These are phyloP conservation scores for Ustilago curta DNA, from an alignment of 1,284 basidiomycete species.

Conservation along the genomic window DNA sequence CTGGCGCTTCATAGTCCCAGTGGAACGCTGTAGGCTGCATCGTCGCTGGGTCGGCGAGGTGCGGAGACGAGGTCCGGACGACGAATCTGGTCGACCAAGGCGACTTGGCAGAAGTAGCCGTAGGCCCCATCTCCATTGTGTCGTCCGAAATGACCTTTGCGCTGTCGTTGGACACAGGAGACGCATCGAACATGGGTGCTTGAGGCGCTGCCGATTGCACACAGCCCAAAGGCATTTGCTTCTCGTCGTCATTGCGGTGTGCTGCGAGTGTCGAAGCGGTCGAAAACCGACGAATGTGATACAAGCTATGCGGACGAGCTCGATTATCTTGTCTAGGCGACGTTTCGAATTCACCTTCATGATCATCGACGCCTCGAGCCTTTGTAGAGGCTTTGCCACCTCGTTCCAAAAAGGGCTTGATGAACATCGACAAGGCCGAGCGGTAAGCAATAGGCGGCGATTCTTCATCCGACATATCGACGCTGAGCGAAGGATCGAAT, in stretches of 20 bases:
- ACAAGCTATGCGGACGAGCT: not conserved
- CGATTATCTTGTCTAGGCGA: not conserved
- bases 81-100: not conserved
- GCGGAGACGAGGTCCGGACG: not conserved
- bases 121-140: not conserved
- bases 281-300: too few relatives aligned
- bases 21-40: not conserved
- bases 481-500: slow-evolving; percentile 41
- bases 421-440: not conserved
- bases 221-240: not conserved
- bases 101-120: not conserved
- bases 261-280: too few relatives aligned
- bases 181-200: not conserved
- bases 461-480: slow-evolving; percentile 28
- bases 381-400: too few relatives aligned
- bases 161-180: not conserved
- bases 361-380: not conserved
- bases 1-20: not conserved
- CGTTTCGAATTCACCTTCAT: not conserved
- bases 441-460: slow-evolving; percentile 1
- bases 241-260: not conserved
- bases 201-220: not conserved
- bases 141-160: not conserved
- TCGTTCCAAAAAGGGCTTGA: not conserved
- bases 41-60: not conserved